Base-by-base conservation (phyloP, 208 protist species). In the Leishmania mexicana region DNA sequence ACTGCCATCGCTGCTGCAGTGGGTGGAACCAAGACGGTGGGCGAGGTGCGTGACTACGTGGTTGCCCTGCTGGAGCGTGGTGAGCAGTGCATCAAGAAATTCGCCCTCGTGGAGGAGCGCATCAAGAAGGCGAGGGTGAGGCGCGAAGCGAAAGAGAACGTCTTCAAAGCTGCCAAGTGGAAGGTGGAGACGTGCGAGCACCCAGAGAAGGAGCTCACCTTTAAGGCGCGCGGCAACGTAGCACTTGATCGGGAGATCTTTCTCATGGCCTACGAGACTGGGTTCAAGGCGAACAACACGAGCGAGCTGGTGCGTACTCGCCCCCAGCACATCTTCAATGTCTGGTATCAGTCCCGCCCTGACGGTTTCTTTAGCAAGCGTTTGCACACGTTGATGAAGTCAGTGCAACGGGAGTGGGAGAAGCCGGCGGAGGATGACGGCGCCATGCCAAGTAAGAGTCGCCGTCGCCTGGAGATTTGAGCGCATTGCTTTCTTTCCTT, bases 1-100 rank as follows among this genome's bases (percentile, higher is more conserved):
- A 40, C 77, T 1, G 81, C 80, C 62, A 87, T 97, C 74, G 78
- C 95, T 3, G 83, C 81, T 1, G 83, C 57, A 11, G 75, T 89
- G 11, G 76, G 72, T 6, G 72, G 67, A 38, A 81, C 78, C 8
- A 97, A 97, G 77, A 95, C 89, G 0, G 87, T 90, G 1, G 92
- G 89, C 17, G 93, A 97, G 81, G 93, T 97, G 28, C 90, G 92
- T 28, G 90, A 96, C 76, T 97, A 97, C 81, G 83, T 96, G 17
- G 83, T 86, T 2, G 92, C 95, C 17, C 86, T 97, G 57, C 81
- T 96, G 54, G 93, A 96, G 72, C 89, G 93, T 11, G 95, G 95
- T 0, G 83, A 90, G 71, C 90, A 91, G 85, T 96, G 87, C 83
- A 94, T 97, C 58, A 87, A 87, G 65, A 81, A 86, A 19, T 97